Base-by-base conservation (phyloP, 441 rosid genomes). In the Dalechampia spathulata region DNA sequence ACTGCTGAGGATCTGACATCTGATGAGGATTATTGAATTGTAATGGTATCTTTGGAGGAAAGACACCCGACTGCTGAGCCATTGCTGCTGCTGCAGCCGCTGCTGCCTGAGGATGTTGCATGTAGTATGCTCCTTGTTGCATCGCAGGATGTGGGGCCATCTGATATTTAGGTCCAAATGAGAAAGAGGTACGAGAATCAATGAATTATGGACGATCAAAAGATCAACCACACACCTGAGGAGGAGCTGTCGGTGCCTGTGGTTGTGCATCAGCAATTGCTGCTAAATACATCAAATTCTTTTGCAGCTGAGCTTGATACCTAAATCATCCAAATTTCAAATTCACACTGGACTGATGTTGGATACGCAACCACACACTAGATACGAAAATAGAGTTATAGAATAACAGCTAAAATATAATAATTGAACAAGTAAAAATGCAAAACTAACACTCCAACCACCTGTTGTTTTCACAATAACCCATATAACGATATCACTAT, bases 241-340 rank as follows among this genome's bases (percentile, higher is more conserved):
- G 80, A 55, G 91, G 80, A 74, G 86, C 74, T 34, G 94, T 53
- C 15, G 87, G 83, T 57, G 95, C 67, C 63, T 78, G 99, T 2
- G 99, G 99, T 65, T 93, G 97, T 22, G 97, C 96, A 79, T 93
- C 97, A 57, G 99, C 99, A 61, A 93, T 93, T 22, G 99, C 99
- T 65, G 97, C 97, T 30, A 93, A 75, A 67, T 90, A 93, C 99
- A 89, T 89, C 69, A 89, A 71, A 70, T 93, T 93, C 78, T 89
- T 89, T 67, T 93, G 97, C 66, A 93, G 86, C 71, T 69, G 78
- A 46, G 98, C 85, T 72, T 91, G 98, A 70, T 83, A 87, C 78
- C 97, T 93, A 49, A 59, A 64, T 56, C 57, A 61, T 54, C 44
- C 34, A 64, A 66, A 66, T 11, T 34, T 61, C 59, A 68, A 51